A percentile compares a stretch with the other conserved stretches of the same genome.
Conservation (phyloP, 306 rosid genomes). For the Quercus alba region DNA sequence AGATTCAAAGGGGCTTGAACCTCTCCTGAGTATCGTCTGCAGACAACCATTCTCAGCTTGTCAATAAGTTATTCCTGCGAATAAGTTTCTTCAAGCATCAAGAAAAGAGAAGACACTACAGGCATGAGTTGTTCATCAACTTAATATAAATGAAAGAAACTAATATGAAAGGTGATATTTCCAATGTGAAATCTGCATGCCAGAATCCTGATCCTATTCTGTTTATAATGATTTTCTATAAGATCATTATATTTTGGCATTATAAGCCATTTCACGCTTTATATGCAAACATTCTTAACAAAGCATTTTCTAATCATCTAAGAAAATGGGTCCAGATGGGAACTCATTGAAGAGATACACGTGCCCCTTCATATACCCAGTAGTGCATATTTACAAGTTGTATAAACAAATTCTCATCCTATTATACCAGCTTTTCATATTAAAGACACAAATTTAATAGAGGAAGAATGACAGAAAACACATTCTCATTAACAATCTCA, state of each 20-base stretch:
- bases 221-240: not conserved
- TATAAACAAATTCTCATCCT: not conserved
- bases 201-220: not conserved
- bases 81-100: slow-evolving; percentile 43
- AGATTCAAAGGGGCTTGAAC: slow-evolving; percentile 64
- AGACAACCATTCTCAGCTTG: slow-evolving; percentile 56
- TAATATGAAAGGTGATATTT: not conserved
- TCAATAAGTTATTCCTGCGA: slow-evolving; percentile 38
- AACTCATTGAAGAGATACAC: not conserved
- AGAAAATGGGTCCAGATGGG: slow-evolving; percentile 2
- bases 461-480: slow-evolving; percentile 1
- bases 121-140: slow-evolving; percentile 5
- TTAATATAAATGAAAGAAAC: slow-evolving; percentile 2
- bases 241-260: slow-evolving; percentile 8
- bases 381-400: not conserved
- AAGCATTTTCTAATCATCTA: not conserved
- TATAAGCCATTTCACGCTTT: slow-evolving; percentile 6
- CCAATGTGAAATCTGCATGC: slow-evolving; percentile 1
- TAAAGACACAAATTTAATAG: slow-evolving; percentile 5
- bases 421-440: not conserved
- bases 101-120: slow-evolving; percentile 27
- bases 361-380: not conserved
- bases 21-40: slow-evolving; percentile 78
- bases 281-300: not conserved
- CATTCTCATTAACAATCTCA: slow-evolving; percentile 28